Conservation (phyloP, 2,329 filamentous ascomycete species). For the Pyrenochaeta sp. region DNA sequence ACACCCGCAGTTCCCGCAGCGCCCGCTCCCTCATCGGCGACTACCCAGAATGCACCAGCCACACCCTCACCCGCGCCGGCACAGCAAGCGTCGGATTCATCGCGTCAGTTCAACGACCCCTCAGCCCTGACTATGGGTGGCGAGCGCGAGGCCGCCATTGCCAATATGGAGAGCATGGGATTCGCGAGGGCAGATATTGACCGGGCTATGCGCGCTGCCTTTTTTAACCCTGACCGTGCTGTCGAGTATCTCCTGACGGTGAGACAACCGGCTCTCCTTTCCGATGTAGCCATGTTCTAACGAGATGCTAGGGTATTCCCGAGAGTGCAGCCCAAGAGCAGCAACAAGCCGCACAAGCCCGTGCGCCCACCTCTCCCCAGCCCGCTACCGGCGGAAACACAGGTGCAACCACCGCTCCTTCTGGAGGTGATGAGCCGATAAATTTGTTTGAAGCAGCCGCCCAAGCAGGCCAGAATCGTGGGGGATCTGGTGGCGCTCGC, state of each 20-base stretch:
- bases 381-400: conserved; percentile 59
- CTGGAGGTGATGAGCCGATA: conserved; percentile 70
- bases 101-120: conserved; percentile 69
- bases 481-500: conserved; percentile 50
- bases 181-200: conserved; percentile 90
- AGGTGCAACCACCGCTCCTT: conserved; percentile 38
- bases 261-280: conserved; percentile 48
- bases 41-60: conserved; percentile 58
- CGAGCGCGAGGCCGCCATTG: conserved; percentile 81
- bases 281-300: conserved; percentile 28
- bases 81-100: conserved; percentile 49
- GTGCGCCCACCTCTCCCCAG: conserved; percentile 51
- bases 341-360: conserved; percentile 54
- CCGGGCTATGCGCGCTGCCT: conserved; percentile 93
- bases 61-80: conserved; percentile 60
- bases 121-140: conserved; percentile 87
- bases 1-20: conserved; percentile 68
- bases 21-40: conserved; percentile 54
- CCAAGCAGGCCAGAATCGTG: conserved; percentile 69
- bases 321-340: conserved; percentile 79
- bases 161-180: conserved; percentile 97
- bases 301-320: conserved; percentile 77
- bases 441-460: conserved; percentile 95
- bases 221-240: conserved; percentile 95
- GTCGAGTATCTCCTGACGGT: conserved; percentile 94